phyloP scores from a whole-genome alignment of 2,329 filamentous ascomycete genomes.

The Neopestalotiopsis clavispora region DNA sequence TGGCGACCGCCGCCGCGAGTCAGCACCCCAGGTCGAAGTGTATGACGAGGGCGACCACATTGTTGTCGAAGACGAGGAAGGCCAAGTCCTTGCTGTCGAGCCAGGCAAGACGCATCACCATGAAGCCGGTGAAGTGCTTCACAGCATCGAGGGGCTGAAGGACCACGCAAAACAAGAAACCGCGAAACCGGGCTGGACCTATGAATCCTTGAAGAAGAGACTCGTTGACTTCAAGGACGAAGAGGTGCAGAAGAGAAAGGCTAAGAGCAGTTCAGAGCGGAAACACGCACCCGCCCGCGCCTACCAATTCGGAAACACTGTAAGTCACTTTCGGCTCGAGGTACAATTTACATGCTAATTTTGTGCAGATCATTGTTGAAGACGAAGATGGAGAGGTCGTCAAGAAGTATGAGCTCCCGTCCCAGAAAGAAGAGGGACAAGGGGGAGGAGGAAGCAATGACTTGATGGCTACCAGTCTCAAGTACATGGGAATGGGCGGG shows the following conservation, averaged over 20 bases:
- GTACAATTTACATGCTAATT: slow-evolving; percentile 31
- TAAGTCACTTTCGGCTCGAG: slow-evolving; percentile 41
- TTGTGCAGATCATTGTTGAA: slow-evolving; percentile 78
- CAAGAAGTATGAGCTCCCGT: slow-evolving; percentile 79
- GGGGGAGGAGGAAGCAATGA: slow-evolving; percentile 35
- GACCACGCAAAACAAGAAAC: slow-evolving; percentile 39
- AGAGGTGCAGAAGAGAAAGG: slow-evolving; percentile 67
- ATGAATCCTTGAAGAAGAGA: slow-evolving; percentile 53
- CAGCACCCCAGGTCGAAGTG: slow-evolving; percentile 58
- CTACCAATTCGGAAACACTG: slow-evolving; percentile 83
- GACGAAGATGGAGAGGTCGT: slow-evolving; percentile 86
- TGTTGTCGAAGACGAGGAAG: slow-evolving; percentile 83
- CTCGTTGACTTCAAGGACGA: slow-evolving; percentile 59
- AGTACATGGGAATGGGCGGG: slow-evolving; percentile 59
- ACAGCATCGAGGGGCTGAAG: slow-evolving; percentile 29
- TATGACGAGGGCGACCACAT: slow-evolving; percentile 83
- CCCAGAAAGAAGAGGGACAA: slow-evolving; percentile 46
- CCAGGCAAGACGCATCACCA: slow-evolving; percentile 38
- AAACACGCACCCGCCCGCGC: slow-evolving; percentile 76
- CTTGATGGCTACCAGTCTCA: slow-evolving; percentile 51
- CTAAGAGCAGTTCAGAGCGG: slow-evolving; percentile 58
- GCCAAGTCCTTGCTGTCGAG: slow-evolving; percentile 79
- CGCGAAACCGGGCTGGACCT: slow-evolving; percentile 47
- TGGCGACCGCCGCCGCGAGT: slow-evolving; percentile 7
- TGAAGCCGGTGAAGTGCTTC: slow-evolving; percentile 14